Base-by-base conservation (phyloP, 2,329 filamentous ascomycete genomes). In the Aspergillus fijiensis region DNA sequence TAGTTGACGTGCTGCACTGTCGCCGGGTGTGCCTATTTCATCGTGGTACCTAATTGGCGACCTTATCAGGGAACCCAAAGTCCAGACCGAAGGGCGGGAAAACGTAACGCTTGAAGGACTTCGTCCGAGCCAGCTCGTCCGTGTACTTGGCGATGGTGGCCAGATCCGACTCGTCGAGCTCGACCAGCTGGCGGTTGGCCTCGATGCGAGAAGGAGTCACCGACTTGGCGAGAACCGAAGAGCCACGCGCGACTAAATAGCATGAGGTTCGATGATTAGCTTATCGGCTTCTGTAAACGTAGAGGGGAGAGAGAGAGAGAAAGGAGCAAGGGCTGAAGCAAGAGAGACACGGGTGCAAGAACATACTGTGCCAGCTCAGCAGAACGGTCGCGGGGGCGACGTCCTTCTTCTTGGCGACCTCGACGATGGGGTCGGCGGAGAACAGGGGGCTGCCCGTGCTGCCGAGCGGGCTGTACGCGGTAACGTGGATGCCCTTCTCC, bases 11-110 rank as follows among this genome's bases (percentile, higher is more conserved):
- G 4, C 14, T 29, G 12, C 11, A 31, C 14, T 45, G 39, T 2
- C 6, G 16, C n/a, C 10, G 5, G 21, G 11, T 16, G 14, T 27
- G 19, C 23, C 19, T 33, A 33, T 19, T 35, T 7, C 1, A 12
- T 33, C 31, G 31, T 33, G 31, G 31, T 12, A 10, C 14, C 16
- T 19, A n/a, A 27, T n/a, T 27, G 35, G 19, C 35, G 23, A 53
- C 48, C 81, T 88, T 88, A 72, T 90, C 88, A n/a, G 87, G 87
- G 79, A 90, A 90, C 2, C 88, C 88, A 72, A 91, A 88, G 69
- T 88, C 81, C 52, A 89, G 76, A 2, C 86, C 86, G 69, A 90
- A 90, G 0, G 87, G 84, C 65, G 88, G 88, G 73, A 87, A 89
- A 35, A 90, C 86, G 63, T 85, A 90, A 53, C 76, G 73, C 60